phyloP scores from a whole-genome alignment of 495 filamentous ascomycete species.

The Hypoxylon fuscum region DNA sequence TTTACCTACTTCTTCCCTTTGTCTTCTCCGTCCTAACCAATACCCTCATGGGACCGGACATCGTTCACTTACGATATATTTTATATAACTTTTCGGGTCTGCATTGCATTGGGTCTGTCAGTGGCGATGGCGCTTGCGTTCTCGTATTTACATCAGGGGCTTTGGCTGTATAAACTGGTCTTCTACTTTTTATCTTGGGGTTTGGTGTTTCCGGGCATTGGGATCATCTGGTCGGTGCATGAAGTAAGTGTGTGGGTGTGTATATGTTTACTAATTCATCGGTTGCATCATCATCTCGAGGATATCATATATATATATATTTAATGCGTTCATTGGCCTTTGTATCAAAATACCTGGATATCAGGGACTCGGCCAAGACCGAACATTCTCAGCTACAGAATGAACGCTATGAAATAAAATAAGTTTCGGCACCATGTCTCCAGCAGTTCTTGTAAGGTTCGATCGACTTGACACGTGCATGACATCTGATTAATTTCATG shows the following conservation, averaged over 20 bases:
- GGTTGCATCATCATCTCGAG: conserved; percentile 12
- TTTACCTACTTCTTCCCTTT: not conserved
- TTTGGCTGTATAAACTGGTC: conserved; percentile 22
- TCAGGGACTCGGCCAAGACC: conserved; percentile 3
- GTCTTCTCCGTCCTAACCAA: conserved; percentile 11
- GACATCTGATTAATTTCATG: too few species aligned
- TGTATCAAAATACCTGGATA: conserved; percentile 7
- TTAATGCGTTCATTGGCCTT: conserved; percentile 1
- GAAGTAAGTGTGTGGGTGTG: conserved; percentile 7
- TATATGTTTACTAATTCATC: conserved; percentile 21
- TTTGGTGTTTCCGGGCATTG: conserved; percentile 5
- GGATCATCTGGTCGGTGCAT: conserved; percentile 30
- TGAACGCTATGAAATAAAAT: conserved; percentile 12
- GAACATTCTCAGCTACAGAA: conserved; percentile 12
- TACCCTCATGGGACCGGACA: conserved; percentile 4
- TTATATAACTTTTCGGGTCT: conserved; percentile 15
- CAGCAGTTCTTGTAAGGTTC: too few species aligned
- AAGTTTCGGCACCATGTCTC: conserved; percentile 1
- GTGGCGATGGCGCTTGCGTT: conserved; percentile 25
- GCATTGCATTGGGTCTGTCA: conserved; percentile 33
- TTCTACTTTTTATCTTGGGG: conserved; percentile 15
- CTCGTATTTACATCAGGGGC: conserved; percentile 7
- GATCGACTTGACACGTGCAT: too few species aligned
- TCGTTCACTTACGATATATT: conserved; percentile 20
- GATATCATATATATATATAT: conserved; percentile 10